Percentiles rank a stretch among this genome's conserved stretches.
Conservation (phyloP, 441 rosid species). For the Corymbia calophylla region DNA sequence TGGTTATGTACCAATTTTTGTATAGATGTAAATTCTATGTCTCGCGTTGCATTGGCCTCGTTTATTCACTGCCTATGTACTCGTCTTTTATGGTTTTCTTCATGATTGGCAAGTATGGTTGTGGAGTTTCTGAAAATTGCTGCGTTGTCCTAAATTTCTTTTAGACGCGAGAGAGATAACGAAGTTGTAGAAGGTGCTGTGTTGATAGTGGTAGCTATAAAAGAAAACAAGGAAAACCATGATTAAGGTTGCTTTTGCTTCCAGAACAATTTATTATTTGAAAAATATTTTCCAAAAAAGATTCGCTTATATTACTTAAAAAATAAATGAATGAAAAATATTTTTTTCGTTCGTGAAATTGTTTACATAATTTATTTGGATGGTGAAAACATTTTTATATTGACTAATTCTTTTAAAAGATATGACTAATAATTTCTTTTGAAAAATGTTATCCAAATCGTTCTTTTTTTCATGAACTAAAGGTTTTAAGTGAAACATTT, state of each 20-base stretch:
- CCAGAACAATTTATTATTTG: background rate
- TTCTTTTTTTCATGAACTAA: no score
- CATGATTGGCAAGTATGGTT: background rate
- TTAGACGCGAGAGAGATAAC: background rate
- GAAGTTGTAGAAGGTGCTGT: background rate
- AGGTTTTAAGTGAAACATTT: background rate
- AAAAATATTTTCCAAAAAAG: accelerated
- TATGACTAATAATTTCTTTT: no score
- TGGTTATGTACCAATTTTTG: no score
- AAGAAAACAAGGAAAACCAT: background rate
- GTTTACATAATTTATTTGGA: background rate
- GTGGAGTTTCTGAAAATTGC: background rate
- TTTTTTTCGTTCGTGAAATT: background rate
- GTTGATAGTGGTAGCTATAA: background rate
- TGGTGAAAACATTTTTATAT: background rate
- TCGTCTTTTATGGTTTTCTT: background rate
- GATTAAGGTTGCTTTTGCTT: background rate
- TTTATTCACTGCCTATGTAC: background rate
- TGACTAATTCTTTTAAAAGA: no score
- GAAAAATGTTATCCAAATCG: background rate
- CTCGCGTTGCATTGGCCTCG: no score
- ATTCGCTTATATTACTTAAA: accelerated
- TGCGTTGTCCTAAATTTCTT: background rate
- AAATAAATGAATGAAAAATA: no score
- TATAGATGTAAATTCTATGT: no score